These are phyloP conservation scores for Coemansia javaensis DNA, from an alignment of 192 early-diverging fungal genomes.

Conservation along the genomic window DNA sequence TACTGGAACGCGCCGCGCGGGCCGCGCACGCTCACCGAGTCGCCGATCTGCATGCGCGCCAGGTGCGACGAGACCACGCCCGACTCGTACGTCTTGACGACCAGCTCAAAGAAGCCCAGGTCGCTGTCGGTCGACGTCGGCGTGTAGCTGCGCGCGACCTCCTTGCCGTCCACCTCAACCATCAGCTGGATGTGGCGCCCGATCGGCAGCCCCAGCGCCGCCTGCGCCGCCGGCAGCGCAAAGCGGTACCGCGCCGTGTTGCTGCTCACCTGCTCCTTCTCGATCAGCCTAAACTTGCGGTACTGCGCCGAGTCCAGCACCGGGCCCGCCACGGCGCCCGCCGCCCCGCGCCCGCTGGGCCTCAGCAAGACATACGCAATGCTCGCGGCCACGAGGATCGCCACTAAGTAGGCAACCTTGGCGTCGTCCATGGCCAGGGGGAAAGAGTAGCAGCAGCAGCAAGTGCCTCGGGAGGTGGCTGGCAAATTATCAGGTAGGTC, in stretches of 20 bases:
- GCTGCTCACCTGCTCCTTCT: slow-evolving; percentile 71
- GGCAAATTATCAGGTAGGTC: too few species aligned
- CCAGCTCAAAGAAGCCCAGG: slow-evolving; percentile 81
- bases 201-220: slow-evolving; percentile 79
- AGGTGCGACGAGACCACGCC: slow-evolving; percentile 79
- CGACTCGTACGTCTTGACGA: slow-evolving; percentile 86
- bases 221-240: slow-evolving; percentile 63
- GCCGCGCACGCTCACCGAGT: slow-evolving; percentile 71
- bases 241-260: slow-evolving; percentile 93
- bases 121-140: slow-evolving; percentile 82
- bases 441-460: too few species aligned
- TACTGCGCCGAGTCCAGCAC: slow-evolving; percentile 67
- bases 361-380: slow-evolving; percentile 29
- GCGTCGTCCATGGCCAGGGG: too few species aligned
- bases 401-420: slow-evolving; percentile 21
- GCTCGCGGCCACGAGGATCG: slow-evolving; percentile 32
- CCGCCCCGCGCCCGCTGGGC: slow-evolving; percentile 1
- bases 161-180: slow-evolving; percentile 78
- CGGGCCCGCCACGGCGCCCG: slow-evolving; percentile 15
- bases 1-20: slow-evolving; percentile 90
- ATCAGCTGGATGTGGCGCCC: slow-evolving; percentile 91
- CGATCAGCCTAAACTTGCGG: slow-evolving; percentile 70
- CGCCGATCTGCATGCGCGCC: slow-evolving; percentile 63
- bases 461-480: too few species aligned
- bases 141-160: slow-evolving; percentile 84